Conservation (phyloP, 2,329 filamentous ascomycete species). For the Hypocreales sp. region DNA sequence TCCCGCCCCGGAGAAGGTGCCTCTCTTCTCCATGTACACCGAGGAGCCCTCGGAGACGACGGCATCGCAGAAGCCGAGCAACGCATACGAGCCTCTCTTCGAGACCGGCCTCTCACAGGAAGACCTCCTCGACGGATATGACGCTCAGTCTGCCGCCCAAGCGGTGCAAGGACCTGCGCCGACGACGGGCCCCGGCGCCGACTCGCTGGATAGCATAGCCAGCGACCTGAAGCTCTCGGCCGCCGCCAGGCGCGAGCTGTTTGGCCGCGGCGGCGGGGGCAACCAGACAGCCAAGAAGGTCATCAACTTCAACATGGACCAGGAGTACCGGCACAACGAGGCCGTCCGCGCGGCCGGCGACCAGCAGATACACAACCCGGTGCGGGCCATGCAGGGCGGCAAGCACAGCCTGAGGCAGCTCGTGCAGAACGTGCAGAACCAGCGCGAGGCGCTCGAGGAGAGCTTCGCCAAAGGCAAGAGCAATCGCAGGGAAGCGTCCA, state of each 20-base stretch:
- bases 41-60: slow-evolving; percentile 19
- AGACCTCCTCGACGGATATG: slow-evolving; percentile 4
- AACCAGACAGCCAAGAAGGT: slow-evolving; percentile 36
- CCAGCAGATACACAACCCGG: slow-evolving; percentile 61
- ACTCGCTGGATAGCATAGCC: slow-evolving; percentile 56
- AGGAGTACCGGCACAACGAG: slow-evolving; percentile 78
- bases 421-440: slow-evolving; percentile 65
- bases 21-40: slow-evolving; percentile 50
- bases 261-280: slow-evolving; percentile 48
- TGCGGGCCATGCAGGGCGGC: slow-evolving; percentile 64
- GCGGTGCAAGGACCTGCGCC: slow-evolving; percentile 10
- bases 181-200: slow-evolving; percentile 14
- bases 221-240: slow-evolving; percentile 65
- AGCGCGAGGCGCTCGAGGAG: slow-evolving; percentile 80
- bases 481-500: slow-evolving; percentile 69
- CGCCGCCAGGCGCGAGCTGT: slow-evolving; percentile 65
- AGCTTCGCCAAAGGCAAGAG: slow-evolving; percentile 70
- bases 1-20: slow-evolving; percentile 34
- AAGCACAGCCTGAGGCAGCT: slow-evolving; percentile 85
- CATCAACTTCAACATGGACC: slow-evolving; percentile 77
- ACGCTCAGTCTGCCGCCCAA: slow-evolving; percentile 6
- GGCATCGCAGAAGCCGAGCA: slow-evolving; percentile 8
- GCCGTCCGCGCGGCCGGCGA: slow-evolving; percentile 54
- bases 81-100: slow-evolving; percentile 38
- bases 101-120: slow-evolving; percentile 9